Conservation (phyloP, 2,329 filamentous ascomycete species). For the Penicillium sclerotiorum region DNA sequence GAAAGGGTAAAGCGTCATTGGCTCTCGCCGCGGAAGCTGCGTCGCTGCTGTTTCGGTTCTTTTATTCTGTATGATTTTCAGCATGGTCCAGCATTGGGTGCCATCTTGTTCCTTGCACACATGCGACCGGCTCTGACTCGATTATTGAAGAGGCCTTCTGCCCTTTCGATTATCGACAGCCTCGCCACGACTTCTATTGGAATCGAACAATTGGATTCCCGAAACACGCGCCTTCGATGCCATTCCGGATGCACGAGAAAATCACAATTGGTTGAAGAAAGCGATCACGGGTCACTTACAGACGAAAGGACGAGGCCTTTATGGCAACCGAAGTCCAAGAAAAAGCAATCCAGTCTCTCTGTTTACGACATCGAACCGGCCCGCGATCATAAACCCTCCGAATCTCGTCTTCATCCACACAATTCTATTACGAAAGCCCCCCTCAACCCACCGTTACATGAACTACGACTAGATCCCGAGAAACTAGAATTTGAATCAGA, state of each 20-base stretch:
- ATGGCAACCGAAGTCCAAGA: not conserved
- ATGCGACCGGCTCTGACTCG: conserved; percentile 50
- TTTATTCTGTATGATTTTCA: conserved; percentile 1
- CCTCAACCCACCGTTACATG: conserved; percentile 9
- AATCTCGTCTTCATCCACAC: conserved; percentile 1
- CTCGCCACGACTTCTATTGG: conserved; percentile 33
- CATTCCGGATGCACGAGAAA: conserved; percentile 24
- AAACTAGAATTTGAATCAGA: conserved; percentile 47
- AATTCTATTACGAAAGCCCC: not conserved
- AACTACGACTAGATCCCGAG: conserved; percentile 33
- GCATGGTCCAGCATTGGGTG: conserved; percentile 31
- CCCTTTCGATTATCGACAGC: conserved; percentile 41
- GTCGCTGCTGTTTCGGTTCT: not conserved
- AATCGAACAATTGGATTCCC: conserved; percentile 36
- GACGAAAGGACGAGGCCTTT: not conserved
- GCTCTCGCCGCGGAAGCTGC: conserved; percentile 10
- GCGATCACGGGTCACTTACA: not conserved
- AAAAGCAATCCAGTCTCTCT: conserved; percentile 22
- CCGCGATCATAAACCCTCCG: conserved; percentile 1
- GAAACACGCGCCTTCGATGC: conserved; percentile 32
- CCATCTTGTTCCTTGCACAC: conserved; percentile 23
- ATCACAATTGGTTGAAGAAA: conserved; percentile 5
- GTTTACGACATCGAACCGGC: conserved; percentile 33
- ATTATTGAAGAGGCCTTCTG: conserved; percentile 46
- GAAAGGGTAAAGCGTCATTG: conserved; percentile 22